Percentiles rank a stretch among this genome's conserved stretches.
Evolutionary conservation across 2,329 filamentous ascomycete genomes (phyloP).

Genomic region (Pseudogymnoascus sp.): DNA sequence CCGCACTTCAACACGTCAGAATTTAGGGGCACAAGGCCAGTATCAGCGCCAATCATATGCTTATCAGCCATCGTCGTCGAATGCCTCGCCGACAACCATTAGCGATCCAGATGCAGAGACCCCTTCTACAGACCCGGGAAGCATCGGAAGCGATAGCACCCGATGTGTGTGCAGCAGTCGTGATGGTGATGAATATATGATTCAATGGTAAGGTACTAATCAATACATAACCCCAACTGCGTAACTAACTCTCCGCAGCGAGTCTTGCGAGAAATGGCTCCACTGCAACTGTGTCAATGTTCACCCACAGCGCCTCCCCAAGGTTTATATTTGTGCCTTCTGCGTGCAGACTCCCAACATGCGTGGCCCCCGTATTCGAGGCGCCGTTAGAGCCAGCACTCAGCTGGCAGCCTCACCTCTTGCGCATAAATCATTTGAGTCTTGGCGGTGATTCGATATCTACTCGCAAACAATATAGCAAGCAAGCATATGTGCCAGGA

Average conservation of each 20-base stretch:
- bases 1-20: background rate
- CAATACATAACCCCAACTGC: background rate
- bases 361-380: slow-evolving; percentile 40
- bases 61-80: slow-evolving; percentile 19
- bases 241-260: slow-evolving; percentile 33
- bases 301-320: slow-evolving; percentile 45
- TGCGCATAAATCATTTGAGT: slow-evolving; percentile 36
- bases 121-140: slow-evolving; percentile 32
- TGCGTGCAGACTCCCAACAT: slow-evolving; percentile 53
- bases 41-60: background rate
- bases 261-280: slow-evolving; percentile 58
- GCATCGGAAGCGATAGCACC: slow-evolving; percentile 30
- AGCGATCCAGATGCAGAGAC: slow-evolving; percentile 42
- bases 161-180: slow-evolving; percentile 47
- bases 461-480: background rate
- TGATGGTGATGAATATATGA: slow-evolving; percentile 46
- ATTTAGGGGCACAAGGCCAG: background rate
- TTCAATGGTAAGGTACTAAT: slow-evolving; percentile 48
- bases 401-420: slow-evolving; percentile 32
- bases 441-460: slow-evolving; percentile 31
- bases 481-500: background rate
- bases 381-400: slow-evolving; percentile 21
- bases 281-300: slow-evolving; percentile 57
- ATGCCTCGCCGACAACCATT: slow-evolving; percentile 44
- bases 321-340: slow-evolving; percentile 56